phyloP scores from a whole-genome alignment of 2,329 filamentous ascomycete genomes.

The Claviceps sp. region DNA sequence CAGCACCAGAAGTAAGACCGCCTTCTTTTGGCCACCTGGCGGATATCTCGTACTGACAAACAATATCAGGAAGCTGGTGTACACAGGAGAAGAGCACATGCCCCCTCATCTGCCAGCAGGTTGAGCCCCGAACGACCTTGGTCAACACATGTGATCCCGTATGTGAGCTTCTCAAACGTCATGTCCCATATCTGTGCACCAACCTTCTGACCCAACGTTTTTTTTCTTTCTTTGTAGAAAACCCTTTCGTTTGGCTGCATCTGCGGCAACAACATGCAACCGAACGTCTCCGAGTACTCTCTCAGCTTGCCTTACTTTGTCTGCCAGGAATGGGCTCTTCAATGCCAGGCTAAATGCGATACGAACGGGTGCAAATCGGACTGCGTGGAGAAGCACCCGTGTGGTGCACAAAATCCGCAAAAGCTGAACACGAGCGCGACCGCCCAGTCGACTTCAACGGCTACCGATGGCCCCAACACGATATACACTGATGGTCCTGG shows the following conservation, averaged over 20 bases:
- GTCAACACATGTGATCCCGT: conserved; percentile 57
- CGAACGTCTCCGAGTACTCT: conserved; percentile 65
- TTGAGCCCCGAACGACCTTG: conserved; percentile 33
- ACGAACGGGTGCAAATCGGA: conserved; percentile 43
- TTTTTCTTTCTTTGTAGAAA: conserved; percentile 24
- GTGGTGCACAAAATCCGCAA: conserved; percentile 14
- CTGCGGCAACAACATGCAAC: conserved; percentile 51
- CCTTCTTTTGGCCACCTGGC: neutral
- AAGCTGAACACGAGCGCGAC: conserved; percentile 23
- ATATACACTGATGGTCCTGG: conserved; percentile 9
- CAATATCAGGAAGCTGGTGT: conserved; percentile 48
- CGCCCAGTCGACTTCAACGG: conserved; percentile 24
- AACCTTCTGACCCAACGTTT: neutral
- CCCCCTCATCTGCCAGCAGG: conserved; percentile 58
- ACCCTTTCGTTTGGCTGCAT: conserved; percentile 57
- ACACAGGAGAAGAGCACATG: conserved; percentile 47
- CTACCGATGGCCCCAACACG: conserved; percentile 15
- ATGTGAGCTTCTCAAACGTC: conserved; percentile 13
- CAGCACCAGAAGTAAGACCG: conserved; percentile 33
- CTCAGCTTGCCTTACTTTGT: conserved; percentile 67
- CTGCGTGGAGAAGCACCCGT: conserved; percentile 4
- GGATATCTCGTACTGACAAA: neutral
- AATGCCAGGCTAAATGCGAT: conserved; percentile 65
- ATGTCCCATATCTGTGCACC: no score
- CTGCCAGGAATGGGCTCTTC: conserved; percentile 57